These are phyloP conservation scores for Physocladia obscura DNA, from an alignment of 192 early-diverging fungal species.

Conservation along the genomic window DNA sequence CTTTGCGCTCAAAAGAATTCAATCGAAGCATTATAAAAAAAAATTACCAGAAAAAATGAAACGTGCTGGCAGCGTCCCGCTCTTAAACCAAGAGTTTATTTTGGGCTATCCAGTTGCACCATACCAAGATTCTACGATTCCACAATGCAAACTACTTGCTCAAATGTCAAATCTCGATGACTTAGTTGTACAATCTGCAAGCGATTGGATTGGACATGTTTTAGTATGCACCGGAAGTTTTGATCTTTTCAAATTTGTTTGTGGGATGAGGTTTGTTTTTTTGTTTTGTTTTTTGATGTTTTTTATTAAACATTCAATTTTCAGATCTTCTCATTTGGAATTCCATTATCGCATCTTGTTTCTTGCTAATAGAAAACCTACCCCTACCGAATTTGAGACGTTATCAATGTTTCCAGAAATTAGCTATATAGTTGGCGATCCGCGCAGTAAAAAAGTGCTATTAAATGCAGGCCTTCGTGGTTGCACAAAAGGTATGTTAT, in stretches of 20 bases:
- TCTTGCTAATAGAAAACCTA: constrained; percentile 31
- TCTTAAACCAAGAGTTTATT: neutral
- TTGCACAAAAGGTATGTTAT: constrained; percentile 23
- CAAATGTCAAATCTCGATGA: neutral
- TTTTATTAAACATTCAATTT: too few species aligned
- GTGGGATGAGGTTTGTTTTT: constrained; percentile 41
- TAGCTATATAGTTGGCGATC: constrained; percentile 44
- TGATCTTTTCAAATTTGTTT: constrained; percentile 46
- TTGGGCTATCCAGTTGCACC: constrained; percentile 1
- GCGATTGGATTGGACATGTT: constrained; percentile 27
- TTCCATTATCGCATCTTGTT: constrained; percentile 40
- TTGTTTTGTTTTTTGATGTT: neutral
- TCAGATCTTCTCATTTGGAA: constrained; percentile 19
- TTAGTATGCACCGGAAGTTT: constrained; percentile 39
- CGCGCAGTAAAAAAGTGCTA: constrained; percentile 29
- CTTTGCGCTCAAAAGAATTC: too few species aligned
- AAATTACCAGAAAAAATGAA: too few species aligned
- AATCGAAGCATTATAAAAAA: too few species aligned
- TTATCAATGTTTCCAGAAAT: constrained; percentile 40
- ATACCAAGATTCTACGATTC: constrained; percentile 14
- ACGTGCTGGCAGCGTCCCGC: too few species aligned
- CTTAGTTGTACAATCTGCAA: constrained; percentile 2
- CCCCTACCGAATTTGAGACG: constrained; percentile 27
- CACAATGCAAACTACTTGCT: neutral
- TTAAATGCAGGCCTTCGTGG: constrained; percentile 30